A percentile compares a stretch with the other conserved stretches of the same genome.
Conservation (phyloP, 2,329 filamentous ascomycete species). For the Nemania serpens region DNA sequence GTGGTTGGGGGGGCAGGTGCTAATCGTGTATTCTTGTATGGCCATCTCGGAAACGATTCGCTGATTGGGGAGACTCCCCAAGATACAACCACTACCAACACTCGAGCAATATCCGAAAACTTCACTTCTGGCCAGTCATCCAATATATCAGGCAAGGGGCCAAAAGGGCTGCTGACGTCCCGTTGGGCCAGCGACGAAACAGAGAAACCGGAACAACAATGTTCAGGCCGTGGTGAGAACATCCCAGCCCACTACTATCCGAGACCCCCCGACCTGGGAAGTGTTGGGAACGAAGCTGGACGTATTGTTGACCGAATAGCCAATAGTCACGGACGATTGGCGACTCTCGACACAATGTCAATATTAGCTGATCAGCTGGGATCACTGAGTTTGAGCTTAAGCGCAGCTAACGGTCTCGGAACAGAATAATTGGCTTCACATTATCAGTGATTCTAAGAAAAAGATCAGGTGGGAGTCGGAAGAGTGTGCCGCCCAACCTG, state of each 20-base stretch:
- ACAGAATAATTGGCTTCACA: background rate
- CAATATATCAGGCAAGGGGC: background rate
- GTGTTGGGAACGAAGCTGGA: background rate
- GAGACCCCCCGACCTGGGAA: background rate
- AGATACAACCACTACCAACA: background rate
- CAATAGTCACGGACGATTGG: constrained; percentile 6
- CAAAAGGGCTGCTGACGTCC: background rate
- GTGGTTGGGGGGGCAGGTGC: too few species aligned
- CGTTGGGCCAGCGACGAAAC: constrained; percentile 1
- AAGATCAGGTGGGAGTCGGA: background rate
- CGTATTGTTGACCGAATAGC: background rate
- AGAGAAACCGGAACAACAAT: background rate
- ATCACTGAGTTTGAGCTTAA: background rate
- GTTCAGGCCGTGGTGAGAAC: constrained; percentile 8
- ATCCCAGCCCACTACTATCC: background rate
- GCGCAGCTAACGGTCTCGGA: background rate
- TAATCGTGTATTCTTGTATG: background rate
- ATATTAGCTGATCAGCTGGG: constrained; percentile 3
- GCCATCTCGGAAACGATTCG: background rate
- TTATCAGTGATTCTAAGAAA: too few species aligned
- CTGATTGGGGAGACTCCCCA: too few species aligned
- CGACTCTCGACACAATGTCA: constrained; percentile 5
- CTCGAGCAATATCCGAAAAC: background rate
- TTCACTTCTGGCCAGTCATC: background rate
- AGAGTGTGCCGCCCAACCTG: background rate